A percentile compares a stretch with the other conserved stretches of the same genome.
Evolutionary conservation across 2,329 filamentous ascomycete species (phyloP).

Genomic region (Claviceps pazoutovae): DNA sequence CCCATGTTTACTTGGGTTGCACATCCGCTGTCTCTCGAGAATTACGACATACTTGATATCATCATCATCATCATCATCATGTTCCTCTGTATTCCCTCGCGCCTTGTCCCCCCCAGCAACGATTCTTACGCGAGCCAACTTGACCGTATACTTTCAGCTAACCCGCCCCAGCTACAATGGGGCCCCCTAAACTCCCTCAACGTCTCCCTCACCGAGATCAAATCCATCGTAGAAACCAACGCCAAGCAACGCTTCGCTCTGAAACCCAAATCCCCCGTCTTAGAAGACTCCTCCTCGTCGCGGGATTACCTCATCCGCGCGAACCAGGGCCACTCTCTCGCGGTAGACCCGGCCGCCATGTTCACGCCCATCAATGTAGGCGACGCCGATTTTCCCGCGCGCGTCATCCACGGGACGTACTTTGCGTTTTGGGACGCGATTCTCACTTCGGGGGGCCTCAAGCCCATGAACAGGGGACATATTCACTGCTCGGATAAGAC

Average conservation of each 20-base stretch:
- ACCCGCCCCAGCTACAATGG: conserved; percentile 32
- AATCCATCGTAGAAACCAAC: conserved; percentile 53
- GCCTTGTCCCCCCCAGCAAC: too few relatives aligned
- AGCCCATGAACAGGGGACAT: conserved; percentile 71
- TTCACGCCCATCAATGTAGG: conserved; percentile 53
- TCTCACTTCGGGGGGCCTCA: conserved; percentile 60
- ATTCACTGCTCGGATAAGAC: conserved; percentile 63
- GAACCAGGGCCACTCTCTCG: conserved; percentile 86
- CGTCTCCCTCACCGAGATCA: conserved; percentile 63
- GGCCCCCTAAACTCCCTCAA: conserved; percentile 51
- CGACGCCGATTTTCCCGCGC: conserved; percentile 42
- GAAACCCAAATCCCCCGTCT: conserved; percentile 32
- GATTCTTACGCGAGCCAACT: too few relatives aligned
- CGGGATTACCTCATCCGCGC: conserved; percentile 76
- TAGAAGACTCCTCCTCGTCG: conserved; percentile 30
- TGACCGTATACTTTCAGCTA: neutral
- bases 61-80: too few relatives aligned
- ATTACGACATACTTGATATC: too few relatives aligned
- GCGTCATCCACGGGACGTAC: conserved; percentile 80
- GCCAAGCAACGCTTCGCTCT: conserved; percentile 88
- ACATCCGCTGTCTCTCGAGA: too few relatives aligned
- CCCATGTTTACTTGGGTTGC: too few relatives aligned
- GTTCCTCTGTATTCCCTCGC: too few relatives aligned
- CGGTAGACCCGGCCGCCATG: conserved; percentile 54
- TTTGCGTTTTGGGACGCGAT: conserved; percentile 68